phyloP scores from a whole-genome alignment of 176 grass and related monocot genomes.

The Dendrocalamus sinicus region DNA sequence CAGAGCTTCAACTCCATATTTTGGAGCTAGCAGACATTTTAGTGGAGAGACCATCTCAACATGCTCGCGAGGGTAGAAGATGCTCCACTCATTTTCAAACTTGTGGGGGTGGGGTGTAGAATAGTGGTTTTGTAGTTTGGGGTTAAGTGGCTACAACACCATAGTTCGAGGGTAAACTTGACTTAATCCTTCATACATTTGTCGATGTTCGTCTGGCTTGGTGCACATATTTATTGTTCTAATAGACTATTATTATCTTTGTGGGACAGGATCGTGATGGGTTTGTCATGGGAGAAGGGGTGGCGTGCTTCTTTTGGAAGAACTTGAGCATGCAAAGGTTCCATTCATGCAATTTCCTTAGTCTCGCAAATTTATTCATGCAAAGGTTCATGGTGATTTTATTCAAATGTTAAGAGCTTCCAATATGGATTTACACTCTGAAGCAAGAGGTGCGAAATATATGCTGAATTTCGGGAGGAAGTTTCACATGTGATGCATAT shows the following conservation, averaged over 20 bases:
- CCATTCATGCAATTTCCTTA: constrained; percentile 1
- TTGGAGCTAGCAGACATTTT: no score
- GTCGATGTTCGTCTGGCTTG: not conserved
- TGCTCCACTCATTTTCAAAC: no score
- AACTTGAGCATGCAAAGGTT: constrained; percentile 98
- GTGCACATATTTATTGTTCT: constrained; percentile 33
- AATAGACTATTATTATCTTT: constrained; percentile 13
- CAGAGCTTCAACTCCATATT: no score
- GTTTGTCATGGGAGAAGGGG: constrained; percentile 99
- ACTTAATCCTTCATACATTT: not conserved
- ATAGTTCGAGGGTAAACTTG: not conserved
- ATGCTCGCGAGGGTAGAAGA: no score
- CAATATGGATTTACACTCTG: constrained; percentile 31
- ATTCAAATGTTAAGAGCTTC: constrained; percentile 23
- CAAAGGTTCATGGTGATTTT: constrained; percentile 20
- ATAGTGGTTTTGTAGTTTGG: no score
- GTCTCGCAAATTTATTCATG: not conserved
- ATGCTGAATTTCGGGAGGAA: constrained; percentile 99
- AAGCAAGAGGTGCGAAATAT: constrained; percentile 95
- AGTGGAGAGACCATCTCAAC: no score
- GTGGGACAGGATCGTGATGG: constrained; percentile 85
- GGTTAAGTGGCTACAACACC: not conserved
- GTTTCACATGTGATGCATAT: constrained; percentile 98
- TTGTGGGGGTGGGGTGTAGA: no score
- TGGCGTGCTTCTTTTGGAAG: constrained; percentile 97